Evolutionary conservation across 1,139 yeast genomes (phyloP).

Genomic region (Entelexis paramagnoliae): DNA sequence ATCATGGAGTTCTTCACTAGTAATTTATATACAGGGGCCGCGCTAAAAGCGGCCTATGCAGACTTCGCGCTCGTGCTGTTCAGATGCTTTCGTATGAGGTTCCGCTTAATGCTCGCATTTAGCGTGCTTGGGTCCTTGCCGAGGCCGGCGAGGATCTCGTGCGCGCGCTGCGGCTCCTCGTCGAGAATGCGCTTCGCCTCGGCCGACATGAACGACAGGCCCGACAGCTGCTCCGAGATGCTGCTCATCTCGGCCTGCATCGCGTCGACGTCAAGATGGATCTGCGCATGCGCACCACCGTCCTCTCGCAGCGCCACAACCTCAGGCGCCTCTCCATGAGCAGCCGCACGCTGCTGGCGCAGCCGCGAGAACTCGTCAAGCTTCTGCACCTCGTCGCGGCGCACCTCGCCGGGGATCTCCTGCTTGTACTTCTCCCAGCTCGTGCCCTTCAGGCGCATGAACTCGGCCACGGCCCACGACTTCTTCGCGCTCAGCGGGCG

Average conservation of each 20-base stretch:
- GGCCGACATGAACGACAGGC: constrained; percentile 22
- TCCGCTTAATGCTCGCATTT: constrained; percentile 30
- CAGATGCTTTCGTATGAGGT: constrained; percentile 30
- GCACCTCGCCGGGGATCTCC: constrained; percentile 58
- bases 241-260: constrained; percentile 26
- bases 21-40: background rate
- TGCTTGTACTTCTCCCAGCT: constrained; percentile 74
- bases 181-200: constrained; percentile 27
- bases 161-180: constrained; percentile 30
- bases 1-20: too few species aligned
- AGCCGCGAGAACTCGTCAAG: constrained; percentile 31
- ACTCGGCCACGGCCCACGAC: constrained; percentile 88
- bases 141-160: constrained; percentile 26
- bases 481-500: constrained; percentile 78
- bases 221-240: constrained; percentile 18
- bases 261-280: constrained; percentile 27
- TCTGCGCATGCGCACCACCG: constrained; percentile 8
- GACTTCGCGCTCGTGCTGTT: constrained; percentile 11
- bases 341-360: constrained; percentile 28
- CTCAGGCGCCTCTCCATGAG: constrained; percentile 25
- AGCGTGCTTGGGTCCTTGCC: constrained; percentile 28
- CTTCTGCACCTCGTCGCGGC: constrained; percentile 44
- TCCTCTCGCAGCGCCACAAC: constrained; percentile 23
- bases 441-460: constrained; percentile 80
- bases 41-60: background rate